phyloP scores from a whole-genome alignment of 2,329 filamentous ascomycete species.

The Aspergillus fischeri region DNA sequence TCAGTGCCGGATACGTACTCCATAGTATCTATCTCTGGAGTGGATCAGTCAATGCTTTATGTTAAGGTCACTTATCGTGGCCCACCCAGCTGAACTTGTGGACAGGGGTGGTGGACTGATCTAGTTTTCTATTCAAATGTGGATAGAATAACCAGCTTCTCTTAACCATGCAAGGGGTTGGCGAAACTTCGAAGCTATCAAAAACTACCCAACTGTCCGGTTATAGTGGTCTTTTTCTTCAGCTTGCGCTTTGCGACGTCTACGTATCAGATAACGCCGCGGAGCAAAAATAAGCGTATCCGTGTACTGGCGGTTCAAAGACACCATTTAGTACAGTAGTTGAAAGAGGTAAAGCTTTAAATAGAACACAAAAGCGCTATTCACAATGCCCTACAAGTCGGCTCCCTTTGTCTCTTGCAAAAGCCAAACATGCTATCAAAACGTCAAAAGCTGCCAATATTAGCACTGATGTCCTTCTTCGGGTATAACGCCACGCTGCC shows the following conservation, averaged over 20 bases:
- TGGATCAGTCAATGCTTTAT: not conserved
- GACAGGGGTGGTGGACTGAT: too few species aligned
- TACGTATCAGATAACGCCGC: not conserved
- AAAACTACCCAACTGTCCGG: not conserved
- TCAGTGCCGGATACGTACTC: not conserved
- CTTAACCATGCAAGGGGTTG: not conserved
- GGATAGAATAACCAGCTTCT: not conserved
- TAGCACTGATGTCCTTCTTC: slow-evolving; percentile 11
- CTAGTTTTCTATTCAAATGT: too few species aligned
- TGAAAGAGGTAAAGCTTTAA: not conserved
- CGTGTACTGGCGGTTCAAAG: not conserved
- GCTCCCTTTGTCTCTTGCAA: not conserved
- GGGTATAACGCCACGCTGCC: slow-evolving; percentile 30
- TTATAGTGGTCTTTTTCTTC: not conserved
- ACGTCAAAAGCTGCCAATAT: not conserved
- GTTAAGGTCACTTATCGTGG: not conserved
- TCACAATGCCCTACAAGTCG: not conserved
- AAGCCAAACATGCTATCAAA: not conserved
- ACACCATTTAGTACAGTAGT: not conserved
- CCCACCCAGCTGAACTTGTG: not conserved
- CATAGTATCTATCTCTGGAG: too few species aligned
- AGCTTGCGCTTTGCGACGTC: not conserved
- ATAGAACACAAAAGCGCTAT: not conserved
- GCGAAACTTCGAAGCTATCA: not conserved
- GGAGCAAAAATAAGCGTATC: not conserved